A percentile compares a stretch with the other conserved stretches of the same genome.
phyloP scores from a whole-genome alignment of 2,329 filamentous ascomycete species.

The Ascocoryne sarcoides region DNA sequence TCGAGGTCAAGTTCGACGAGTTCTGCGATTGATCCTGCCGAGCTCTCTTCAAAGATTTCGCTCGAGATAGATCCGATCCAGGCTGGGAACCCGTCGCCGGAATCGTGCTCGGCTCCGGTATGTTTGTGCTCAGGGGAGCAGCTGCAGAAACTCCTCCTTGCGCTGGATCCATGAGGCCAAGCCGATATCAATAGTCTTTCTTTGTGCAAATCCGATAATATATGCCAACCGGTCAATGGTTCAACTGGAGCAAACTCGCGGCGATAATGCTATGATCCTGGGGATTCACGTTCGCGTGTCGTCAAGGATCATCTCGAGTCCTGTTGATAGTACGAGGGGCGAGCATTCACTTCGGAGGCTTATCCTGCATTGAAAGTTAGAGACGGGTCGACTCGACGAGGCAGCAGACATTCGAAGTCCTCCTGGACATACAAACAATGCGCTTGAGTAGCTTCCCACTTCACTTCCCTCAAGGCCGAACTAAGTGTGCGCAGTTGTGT shows the following conservation, averaged over 20 bases:
- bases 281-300: constrained; percentile 8
- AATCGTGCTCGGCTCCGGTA: constrained; percentile 16
- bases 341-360: constrained; percentile 11
- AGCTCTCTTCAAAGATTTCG: constrained; percentile 26
- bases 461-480: neutral
- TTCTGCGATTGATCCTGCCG: constrained; percentile 21
- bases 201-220: constrained; percentile 1
- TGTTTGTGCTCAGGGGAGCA: constrained; percentile 13
- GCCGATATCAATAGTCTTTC: neutral
- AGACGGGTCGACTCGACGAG: too few relatives aligned
- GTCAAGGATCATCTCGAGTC: constrained; percentile 22
- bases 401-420: constrained; percentile 2
- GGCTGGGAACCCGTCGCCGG: constrained; percentile 10
- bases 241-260: neutral
- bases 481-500: neutral
- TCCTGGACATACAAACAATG: neutral
- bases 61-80: constrained; percentile 16
- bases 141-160: constrained; percentile 16
- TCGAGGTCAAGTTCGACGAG: constrained; percentile 17
- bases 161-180: constrained; percentile 25
- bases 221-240: neutral
- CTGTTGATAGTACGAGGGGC: constrained; percentile 8
- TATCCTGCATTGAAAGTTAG: too few relatives aligned
- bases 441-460: neutral
- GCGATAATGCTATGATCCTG: constrained; percentile 7